A percentile compares a stretch with the other conserved stretches of the same genome.
phyloP scores from a whole-genome alignment of 768 basidiomycete species.

The Mycena olivaceomarginata region DNA sequence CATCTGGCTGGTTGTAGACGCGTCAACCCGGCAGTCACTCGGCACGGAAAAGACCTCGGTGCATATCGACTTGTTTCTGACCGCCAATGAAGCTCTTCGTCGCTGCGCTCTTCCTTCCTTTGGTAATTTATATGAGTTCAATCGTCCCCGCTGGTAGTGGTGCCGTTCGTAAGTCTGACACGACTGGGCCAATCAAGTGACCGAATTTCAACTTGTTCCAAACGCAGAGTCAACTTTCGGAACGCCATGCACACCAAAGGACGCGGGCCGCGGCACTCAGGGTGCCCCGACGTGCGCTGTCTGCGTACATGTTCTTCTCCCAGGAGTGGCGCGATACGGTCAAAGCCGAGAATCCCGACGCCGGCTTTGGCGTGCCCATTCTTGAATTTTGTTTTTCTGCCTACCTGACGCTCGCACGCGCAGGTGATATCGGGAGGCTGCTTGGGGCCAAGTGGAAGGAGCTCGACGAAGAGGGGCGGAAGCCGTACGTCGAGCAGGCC shows the following conservation, averaged over 20 bases:
- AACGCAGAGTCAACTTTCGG: conserved; percentile 60
- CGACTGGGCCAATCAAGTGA: neutral
- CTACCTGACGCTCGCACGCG: conserved; percentile 1
- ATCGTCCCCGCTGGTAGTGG: conserved; percentile 58
- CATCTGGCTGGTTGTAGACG: too few relatives aligned
- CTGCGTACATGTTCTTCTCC: conserved; percentile 99
- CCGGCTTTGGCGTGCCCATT: conserved; percentile 83
- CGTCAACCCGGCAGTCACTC: neutral
- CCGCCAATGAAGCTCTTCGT: conserved; percentile 25
- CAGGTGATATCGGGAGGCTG: conserved; percentile 95
- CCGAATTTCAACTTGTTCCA: neutral
- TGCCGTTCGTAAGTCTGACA: conserved; percentile 58
- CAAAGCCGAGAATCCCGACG: conserved; percentile 97
- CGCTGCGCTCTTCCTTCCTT: conserved; percentile 42
- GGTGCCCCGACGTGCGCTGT: conserved; percentile 77
- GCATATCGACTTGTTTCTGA: neutral
- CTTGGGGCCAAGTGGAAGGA: conserved; percentile 99
- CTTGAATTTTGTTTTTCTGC: neutral
- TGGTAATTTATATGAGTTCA: conserved; percentile 52
- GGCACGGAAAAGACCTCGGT: neutral
- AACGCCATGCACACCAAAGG: conserved; percentile 57
- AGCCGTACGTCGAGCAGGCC: conserved; percentile 94
- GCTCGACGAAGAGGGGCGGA: conserved; percentile 93
- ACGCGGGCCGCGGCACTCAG: too few relatives aligned
- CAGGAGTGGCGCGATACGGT: conserved; percentile 97